These are phyloP conservation scores for Streptanthus diversifolius DNA, from an alignment of 345 rosid genomes.

Conservation along the genomic window DNA sequence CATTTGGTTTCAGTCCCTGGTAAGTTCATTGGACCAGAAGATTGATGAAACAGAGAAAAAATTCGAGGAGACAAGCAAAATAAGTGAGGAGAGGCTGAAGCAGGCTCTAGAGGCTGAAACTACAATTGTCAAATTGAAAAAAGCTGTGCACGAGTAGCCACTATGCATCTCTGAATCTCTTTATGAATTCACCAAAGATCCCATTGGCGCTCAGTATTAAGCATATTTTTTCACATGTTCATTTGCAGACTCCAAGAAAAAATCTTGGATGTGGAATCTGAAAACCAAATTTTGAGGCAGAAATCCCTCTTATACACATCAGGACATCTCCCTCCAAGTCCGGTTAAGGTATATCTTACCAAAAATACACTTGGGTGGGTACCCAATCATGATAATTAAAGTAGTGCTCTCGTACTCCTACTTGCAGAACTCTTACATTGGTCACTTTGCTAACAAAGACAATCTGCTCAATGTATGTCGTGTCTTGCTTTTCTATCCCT, in stretches of 20 bases:
- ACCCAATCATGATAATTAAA: slow-evolving; percentile 5
- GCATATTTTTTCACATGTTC: slow-evolving; percentile 10
- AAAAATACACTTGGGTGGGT: slow-evolving; percentile 1
- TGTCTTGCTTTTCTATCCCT: slow-evolving; percentile 2
- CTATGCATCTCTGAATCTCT: slow-evolving; percentile 19
- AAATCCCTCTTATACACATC: slow-evolving; percentile 53
- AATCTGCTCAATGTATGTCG: slow-evolving; percentile 47
- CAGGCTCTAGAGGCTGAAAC: slow-evolving; percentile 90
- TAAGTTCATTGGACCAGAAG: slow-evolving; percentile 76
- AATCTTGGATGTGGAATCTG: slow-evolving; percentile 73
- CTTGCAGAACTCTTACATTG: slow-evolving; percentile 72
- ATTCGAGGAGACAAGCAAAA: slow-evolving; percentile 68
- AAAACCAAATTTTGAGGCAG: slow-evolving; percentile 75
- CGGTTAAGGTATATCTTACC: slow-evolving; percentile 44
- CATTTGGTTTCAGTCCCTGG: slow-evolving; percentile 53
- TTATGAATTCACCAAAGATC: not conserved
- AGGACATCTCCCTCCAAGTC: slow-evolving; percentile 53
- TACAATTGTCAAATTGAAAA: slow-evolving; percentile 70
- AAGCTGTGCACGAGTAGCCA: slow-evolving; percentile 75
- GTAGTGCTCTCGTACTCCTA: slow-evolving; percentile 12
- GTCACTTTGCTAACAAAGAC: slow-evolving; percentile 56
- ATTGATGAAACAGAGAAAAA: slow-evolving; percentile 78
- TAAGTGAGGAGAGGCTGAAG: slow-evolving; percentile 84
- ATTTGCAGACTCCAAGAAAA: slow-evolving; percentile 77
- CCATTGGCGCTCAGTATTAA: not conserved